Percentiles rank a stretch among this genome's conserved stretches.
phyloP scores from a whole-genome alignment of 1,284 basidiomycete species.

The Ustilago bromivora region DNA sequence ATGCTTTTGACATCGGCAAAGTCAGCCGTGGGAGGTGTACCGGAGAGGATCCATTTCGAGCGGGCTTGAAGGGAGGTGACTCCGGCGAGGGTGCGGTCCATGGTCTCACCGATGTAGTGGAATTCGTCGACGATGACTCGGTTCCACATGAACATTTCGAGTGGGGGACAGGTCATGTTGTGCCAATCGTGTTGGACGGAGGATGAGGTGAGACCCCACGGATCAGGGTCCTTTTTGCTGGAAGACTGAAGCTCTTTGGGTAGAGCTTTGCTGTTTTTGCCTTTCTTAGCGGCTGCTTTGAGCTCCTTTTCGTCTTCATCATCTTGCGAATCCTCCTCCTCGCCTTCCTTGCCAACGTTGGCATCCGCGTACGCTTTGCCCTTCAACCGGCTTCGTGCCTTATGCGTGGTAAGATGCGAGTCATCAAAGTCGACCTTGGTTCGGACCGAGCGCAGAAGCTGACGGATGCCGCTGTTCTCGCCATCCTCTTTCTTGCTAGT shows the following conservation, averaged over 20 bases:
- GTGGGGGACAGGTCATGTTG: constrained; percentile 81
- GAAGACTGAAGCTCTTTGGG: constrained; percentile 48
- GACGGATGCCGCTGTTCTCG: constrained; percentile 1
- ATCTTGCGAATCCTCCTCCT: constrained; percentile 71
- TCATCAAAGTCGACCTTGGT: constrained; percentile 50
- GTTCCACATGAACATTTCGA: constrained; percentile 83
- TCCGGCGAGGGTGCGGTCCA: constrained; percentile 80
- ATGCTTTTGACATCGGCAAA: constrained; percentile 86
- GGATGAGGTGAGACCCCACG: constrained; percentile 79
- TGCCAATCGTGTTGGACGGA: constrained; percentile 81
- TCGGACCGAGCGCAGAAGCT: constrained; percentile 30
- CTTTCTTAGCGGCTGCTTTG: constrained; percentile 66
- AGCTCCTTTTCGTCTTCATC: constrained; percentile 71
- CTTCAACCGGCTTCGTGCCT: constrained; percentile 47
- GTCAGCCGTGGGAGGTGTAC: constrained; percentile 91
- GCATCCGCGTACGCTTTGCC: constrained; percentile 54
- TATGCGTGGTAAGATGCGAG: constrained; percentile 49
- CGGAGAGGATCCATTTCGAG: constrained; percentile 93
- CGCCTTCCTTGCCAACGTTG: constrained; percentile 72
- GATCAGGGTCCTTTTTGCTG: constrained; percentile 42
- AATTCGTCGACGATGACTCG: constrained; percentile 94
- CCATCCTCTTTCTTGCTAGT: constrained; percentile 22
- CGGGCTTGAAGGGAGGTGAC: constrained; percentile 82
- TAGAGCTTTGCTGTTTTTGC: constrained; percentile 62
- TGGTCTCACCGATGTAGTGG: constrained; percentile 79